Evolutionary conservation across 495 filamentous ascomycete genomes (phyloP).

Genomic region (Astrothelium subdiscretum): DNA sequence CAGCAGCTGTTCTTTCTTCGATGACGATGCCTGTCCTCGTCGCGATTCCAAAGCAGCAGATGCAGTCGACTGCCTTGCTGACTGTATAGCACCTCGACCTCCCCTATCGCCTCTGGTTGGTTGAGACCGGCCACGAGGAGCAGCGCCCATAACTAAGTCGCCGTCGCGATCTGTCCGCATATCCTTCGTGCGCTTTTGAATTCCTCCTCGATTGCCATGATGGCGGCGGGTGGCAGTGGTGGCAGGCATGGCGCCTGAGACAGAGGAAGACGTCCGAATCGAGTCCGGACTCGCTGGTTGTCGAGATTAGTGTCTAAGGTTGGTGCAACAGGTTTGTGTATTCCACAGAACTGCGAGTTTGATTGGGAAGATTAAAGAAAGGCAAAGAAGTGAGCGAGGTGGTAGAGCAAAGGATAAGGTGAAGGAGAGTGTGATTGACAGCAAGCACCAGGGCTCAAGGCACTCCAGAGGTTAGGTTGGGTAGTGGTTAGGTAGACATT

Average conservation of each 20-base stretch:
- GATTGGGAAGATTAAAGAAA: too few species aligned
- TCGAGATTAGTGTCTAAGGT: too few species aligned
- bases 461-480: too few species aligned
- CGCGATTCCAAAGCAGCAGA: not conserved
- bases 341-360: not conserved
- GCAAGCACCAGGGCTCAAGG: too few species aligned
- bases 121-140: not conserved
- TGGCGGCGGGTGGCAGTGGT: not conserved
- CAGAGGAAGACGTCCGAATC: not conserved
- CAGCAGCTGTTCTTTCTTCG: constrained; percentile 19
- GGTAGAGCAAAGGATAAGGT: too few species aligned
- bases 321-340: too few species aligned
- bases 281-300: not conserved
- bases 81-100: constrained; percentile 4
- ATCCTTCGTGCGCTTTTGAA: not conserved
- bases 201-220: constrained; percentile 3
- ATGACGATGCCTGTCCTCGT: not conserved
- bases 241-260: not conserved
- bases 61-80: not conserved
- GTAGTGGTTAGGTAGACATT: too few species aligned
- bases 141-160: constrained; percentile 18
- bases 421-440: too few species aligned
- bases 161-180: constrained; percentile 19
- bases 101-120: not conserved
- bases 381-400: too few species aligned